Base-by-base conservation (phyloP, 2,329 filamentous ascomycete genomes). In the Cercospora citrullina region DNA sequence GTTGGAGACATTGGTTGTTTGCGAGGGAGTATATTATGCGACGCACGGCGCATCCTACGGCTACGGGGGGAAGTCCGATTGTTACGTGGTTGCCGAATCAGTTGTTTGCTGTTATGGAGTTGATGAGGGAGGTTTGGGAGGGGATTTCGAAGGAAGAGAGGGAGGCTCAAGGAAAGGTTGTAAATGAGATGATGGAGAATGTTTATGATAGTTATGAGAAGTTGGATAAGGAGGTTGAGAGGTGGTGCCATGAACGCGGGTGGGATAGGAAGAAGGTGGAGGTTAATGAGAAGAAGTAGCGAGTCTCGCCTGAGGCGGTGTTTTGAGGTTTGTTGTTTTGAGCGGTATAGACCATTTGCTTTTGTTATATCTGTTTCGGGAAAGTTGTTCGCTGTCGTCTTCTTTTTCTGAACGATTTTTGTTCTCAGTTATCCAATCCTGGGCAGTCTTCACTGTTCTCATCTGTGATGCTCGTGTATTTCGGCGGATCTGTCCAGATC, bases 81-180 rank as follows among this genome's bases (percentile, higher is more conserved):
- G 90, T 94, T 16, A 94, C 91, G 2, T 94, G 91, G 91, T 80
- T 94, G 69, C 91, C 91, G 2, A 94, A 94, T 79, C 91, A 94
- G 82, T 84, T 94, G 59, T 85, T 87, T 71, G 91, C 91, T 1
- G 90, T 94, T 12, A 84, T 94, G 79, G 83, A 85, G 12, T 85
- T 92, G 75, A 94, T 94, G 90, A 80, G 82, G 23, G 81, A 84
- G 39, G 83, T 91, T 2, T 86, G 86, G 72, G 80, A 81, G 31
- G 79, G 78, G 14, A 63, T 77, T 31, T 26, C 63, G 14, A 67
- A 26, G 16, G 69, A 64, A 14, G 71, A 75, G 9, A 67, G 65
- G 21, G 68, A 57, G 1, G 69, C 59, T 1, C 70, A 70, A 53
- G 71, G 69, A 5, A 69, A 66, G 61, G 66, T 45, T 10, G 75